A percentile compares a stretch with the other conserved stretches of the same genome.
phyloP scores from a whole-genome alignment of 208 protist genomes.

The Kentomonas sorsogonicus region DNA sequence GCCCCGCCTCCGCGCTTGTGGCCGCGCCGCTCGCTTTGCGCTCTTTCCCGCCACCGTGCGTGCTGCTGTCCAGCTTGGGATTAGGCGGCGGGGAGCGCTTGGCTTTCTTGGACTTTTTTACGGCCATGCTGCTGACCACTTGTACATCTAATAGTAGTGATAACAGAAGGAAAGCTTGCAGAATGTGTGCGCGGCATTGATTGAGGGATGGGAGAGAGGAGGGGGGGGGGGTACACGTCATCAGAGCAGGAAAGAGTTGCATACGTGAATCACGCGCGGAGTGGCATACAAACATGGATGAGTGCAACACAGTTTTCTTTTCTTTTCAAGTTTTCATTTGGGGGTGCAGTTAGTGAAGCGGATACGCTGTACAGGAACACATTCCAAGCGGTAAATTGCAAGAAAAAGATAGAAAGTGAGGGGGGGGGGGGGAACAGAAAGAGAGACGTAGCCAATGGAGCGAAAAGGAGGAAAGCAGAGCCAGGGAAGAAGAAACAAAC shows the following conservation, averaged over 20 bases:
- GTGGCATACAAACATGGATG: too few relatives aligned
- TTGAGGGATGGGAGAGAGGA: background rate
- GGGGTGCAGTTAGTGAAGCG: background rate
- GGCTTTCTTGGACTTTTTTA: too few relatives aligned
- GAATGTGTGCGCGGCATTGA: background rate
- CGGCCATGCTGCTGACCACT: too few relatives aligned
- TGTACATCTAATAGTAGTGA: too few relatives aligned
- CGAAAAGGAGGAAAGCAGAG: background rate
- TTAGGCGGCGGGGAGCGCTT: too few relatives aligned
- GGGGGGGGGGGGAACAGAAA: background rate
- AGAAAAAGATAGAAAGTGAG: background rate
- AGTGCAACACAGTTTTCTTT: background rate
- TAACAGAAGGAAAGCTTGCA: too few relatives aligned
- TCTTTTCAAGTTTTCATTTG: background rate
- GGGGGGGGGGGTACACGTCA: background rate
- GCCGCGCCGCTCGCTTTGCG: background rate
- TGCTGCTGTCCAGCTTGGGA: background rate
- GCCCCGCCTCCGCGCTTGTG: background rate
- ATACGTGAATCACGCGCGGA: too few relatives aligned
- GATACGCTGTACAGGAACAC: background rate
- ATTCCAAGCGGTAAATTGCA: background rate
- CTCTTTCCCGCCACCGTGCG: background rate
- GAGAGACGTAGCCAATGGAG: background rate
- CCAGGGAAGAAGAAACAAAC: background rate
- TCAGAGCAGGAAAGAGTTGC: too few relatives aligned